Evolutionary conservation across 2,329 filamentous ascomycete species (phyloP), one percentile per base, ranked within the genome.

Genomic region (Venturia oleaginea): DNA sequence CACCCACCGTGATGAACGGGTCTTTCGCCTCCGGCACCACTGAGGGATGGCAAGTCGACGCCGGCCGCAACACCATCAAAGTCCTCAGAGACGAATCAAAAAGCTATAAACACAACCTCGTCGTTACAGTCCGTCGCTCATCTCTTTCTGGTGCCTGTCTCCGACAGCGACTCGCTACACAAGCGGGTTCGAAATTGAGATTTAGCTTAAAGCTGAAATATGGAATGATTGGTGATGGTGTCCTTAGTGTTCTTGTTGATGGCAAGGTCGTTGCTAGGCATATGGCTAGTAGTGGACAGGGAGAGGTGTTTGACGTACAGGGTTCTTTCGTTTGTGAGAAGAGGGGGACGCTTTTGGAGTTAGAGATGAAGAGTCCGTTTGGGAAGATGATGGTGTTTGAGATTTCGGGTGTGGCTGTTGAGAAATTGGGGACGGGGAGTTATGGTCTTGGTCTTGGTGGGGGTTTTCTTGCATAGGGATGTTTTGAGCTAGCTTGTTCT

Each of bases 291-390:
- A 34, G 30, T 32, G 30, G 30, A 57, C 15, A 34, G 51, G 51
- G 51, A 57, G 27, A 57, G 19, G 27, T 19, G 51, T 34, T 34
- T 57, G 51, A 57, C n/a, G 51, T 57, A 3, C 27, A 57, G 5
- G 51, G 51, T 8, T 6, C 5, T 34, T 57, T 57, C n/a, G 30
- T 19, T 4, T 10, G 51, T 19, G 51, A 57, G 19, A 15, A 34
- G 15, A 34, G 19, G 30, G 51, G 51, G 4, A 34, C 51, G 19
- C 51, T 57, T n/a, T 19, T 57, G 19, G 51, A 57, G 13, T 57
- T 57, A 19, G 15, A 57, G 30, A 57, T 57, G 51, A 57, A 57
- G 19, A 57, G 51, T 57, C 51, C 51, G 3, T 57, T 57, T 57
- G 51, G 51, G 2, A 57, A 57, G 7, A 34, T 57, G 51, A 57